These are phyloP conservation scores for Desmodesmus armatus DNA, from an alignment of 139 green algal species.

Conservation along the genomic window DNA sequence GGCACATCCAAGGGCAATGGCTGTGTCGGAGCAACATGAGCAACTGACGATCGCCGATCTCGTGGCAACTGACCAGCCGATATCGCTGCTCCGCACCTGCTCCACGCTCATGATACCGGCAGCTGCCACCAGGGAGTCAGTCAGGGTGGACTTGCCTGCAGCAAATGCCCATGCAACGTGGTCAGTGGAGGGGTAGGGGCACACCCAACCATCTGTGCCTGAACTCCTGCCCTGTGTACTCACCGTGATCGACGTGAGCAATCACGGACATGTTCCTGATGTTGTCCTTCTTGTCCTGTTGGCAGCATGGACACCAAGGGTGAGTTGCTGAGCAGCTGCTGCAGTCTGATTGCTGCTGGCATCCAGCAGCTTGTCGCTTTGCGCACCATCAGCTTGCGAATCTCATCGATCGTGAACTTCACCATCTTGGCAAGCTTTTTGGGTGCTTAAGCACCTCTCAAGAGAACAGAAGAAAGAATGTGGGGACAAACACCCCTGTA, in stretches of 20 bases:
- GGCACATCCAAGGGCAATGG: too few relatives aligned
- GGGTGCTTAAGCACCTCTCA: conserved; percentile 31
- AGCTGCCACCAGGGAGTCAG: conserved; percentile 98
- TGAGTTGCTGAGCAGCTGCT: not conserved
- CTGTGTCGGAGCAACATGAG: too few relatives aligned
- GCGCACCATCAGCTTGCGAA: conserved; percentile 49
- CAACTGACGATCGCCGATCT: too few relatives aligned
- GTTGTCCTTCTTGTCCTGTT: conserved; percentile 94
- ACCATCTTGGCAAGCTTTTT: conserved; percentile 51
- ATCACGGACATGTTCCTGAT: conserved; percentile 95
- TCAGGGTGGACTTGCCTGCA: conserved; percentile 95
- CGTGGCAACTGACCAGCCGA: too few relatives aligned
- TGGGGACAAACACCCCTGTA: too few relatives aligned
- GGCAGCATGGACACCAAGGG: not conserved
- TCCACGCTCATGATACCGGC: conserved; percentile 99
- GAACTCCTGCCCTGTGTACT: too few relatives aligned
- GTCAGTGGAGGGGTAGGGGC: not conserved
- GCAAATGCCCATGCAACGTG: not conserved
- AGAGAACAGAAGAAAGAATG: not conserved
- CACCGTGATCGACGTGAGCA: conserved; percentile 93
- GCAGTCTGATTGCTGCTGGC: not conserved
- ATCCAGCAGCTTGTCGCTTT: not conserved
- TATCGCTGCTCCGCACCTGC: too few relatives aligned
- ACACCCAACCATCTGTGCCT: not conserved
- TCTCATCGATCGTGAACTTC: conserved; percentile 86